A percentile compares a stretch with the other conserved stretches of the same genome.
Evolutionary conservation across 2,329 filamentous ascomycete genomes (phyloP).

Genomic region (Colletotrichum plurivorum): DNA sequence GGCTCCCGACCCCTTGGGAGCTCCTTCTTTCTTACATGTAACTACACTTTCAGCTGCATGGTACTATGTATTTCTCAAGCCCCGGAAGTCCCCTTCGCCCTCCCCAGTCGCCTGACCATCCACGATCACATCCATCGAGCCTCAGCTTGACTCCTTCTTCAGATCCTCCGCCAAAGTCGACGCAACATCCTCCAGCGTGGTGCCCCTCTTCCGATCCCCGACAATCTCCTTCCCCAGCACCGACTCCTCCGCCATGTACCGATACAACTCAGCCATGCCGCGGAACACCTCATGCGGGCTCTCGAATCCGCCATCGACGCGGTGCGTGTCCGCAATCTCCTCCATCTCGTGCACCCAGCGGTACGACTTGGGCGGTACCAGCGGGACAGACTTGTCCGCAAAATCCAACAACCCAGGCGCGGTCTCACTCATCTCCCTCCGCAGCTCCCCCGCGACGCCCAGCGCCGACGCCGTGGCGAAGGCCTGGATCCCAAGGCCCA

Average conservation of each 20-base stretch:
- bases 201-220: constrained; percentile 68
- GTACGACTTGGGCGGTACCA: constrained; percentile 83
- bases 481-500: constrained; percentile 77
- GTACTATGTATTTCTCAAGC: no score
- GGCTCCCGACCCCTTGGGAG: no score
- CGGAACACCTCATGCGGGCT: constrained; percentile 64
- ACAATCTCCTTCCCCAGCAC: constrained; percentile 72
- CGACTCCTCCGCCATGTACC: constrained; percentile 71
- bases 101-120: no score
- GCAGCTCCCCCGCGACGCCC: constrained; percentile 72
- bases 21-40: no score
- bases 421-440: constrained; percentile 65
- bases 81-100: no score
- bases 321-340: constrained; percentile 78
- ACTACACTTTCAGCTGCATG: no score
- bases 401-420: constrained; percentile 61
- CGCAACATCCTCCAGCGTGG: constrained; percentile 71
- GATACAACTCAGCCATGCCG: constrained; percentile 73
- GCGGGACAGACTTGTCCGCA: constrained; percentile 66
- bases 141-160: constrained; percentile 46
- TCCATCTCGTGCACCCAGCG: constrained; percentile 85
- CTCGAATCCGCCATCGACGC: constrained; percentile 73
- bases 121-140: no score
- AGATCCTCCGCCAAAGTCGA: constrained; percentile 62
- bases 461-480: constrained; percentile 78